Conservation (phyloP, 441 rosid species). For the Populus tomentosa region DNA sequence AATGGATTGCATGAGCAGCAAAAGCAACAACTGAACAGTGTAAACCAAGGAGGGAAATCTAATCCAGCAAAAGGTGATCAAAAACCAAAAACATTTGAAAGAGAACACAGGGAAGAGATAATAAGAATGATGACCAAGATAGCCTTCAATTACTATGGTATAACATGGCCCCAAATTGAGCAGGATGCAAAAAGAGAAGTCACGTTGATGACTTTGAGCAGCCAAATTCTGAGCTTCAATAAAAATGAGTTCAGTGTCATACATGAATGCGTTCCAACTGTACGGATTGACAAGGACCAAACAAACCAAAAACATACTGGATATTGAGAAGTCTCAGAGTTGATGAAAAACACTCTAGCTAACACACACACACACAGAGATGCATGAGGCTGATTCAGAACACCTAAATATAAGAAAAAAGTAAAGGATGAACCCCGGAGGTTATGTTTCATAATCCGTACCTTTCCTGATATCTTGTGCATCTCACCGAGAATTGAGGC, state of each 20-base stretch:
- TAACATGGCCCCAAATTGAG: neutral
- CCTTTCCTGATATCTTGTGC: slow-evolving; percentile 80
- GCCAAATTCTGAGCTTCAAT: neutral
- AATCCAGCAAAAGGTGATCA: neutral
- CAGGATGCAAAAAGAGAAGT: neutral
- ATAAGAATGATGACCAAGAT: neutral
- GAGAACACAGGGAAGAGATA: neutral
- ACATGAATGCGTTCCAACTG: neutral
- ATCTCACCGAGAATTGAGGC: slow-evolving; percentile 91
- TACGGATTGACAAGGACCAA: neutral
- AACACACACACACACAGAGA: too few species aligned
- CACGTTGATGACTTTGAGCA: neutral
- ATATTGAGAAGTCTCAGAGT: neutral
- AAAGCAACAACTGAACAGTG: neutral
- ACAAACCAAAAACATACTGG: neutral
- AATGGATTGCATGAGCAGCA: neutral
- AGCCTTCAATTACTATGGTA: neutral
- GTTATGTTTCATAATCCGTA: slow-evolving; percentile 19
- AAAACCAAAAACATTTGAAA: neutral
- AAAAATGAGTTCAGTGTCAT: neutral
- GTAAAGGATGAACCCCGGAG: neutral
- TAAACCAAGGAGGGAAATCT: neutral
- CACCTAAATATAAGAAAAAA: slow-evolving; percentile 19
- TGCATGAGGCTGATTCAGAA: slow-evolving; percentile 17
- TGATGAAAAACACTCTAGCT: neutral